These are phyloP conservation scores for Ustilago nuda DNA, from an alignment of 1,284 basidiomycete species.

Conservation along the genomic window DNA sequence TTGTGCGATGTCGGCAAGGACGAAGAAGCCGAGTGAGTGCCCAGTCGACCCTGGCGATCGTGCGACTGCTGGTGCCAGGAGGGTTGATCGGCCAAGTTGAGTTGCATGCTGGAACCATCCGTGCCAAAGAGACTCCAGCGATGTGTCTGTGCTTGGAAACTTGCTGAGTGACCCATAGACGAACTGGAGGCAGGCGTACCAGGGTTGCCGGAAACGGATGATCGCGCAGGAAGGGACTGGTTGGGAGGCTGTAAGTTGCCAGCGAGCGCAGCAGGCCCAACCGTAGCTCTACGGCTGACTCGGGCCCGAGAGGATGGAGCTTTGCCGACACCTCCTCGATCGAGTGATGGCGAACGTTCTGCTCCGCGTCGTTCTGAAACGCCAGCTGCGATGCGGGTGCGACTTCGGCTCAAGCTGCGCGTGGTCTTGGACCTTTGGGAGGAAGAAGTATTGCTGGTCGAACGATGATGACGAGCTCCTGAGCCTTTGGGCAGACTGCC, in stretches of 20 bases:
- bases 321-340: constrained; percentile 52
- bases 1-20: constrained; percentile 41
- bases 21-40: constrained; percentile 33
- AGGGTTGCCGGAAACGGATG: constrained; percentile 10
- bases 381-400: constrained; percentile 26
- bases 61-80: constrained; percentile 17
- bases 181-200: constrained; percentile 9
- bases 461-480: constrained; percentile 33
- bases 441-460: constrained; percentile 45
- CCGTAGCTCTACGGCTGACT: constrained; percentile 38
- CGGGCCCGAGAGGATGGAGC: constrained; percentile 51
- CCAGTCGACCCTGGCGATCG: constrained; percentile 9
- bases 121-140: constrained; percentile 49
- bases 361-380: constrained; percentile 31
- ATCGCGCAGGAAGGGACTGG: constrained; percentile 14
- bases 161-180: constrained; percentile 29
- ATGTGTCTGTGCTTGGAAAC: constrained; percentile 41
- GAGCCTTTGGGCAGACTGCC: constrained; percentile 40
- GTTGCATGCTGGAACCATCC: constrained; percentile 31
- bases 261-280: constrained; percentile 54
- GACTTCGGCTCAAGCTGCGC: constrained; percentile 45
- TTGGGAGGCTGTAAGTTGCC: constrained; percentile 11
- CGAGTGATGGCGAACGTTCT: constrained; percentile 51
- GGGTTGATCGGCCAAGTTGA: constrained; percentile 33
- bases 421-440: constrained; percentile 39